A percentile compares a stretch with the other conserved stretches of the same genome.
Conservation (phyloP, 495 filamentous ascomycete genomes). For the Hamigera avellanea region DNA sequence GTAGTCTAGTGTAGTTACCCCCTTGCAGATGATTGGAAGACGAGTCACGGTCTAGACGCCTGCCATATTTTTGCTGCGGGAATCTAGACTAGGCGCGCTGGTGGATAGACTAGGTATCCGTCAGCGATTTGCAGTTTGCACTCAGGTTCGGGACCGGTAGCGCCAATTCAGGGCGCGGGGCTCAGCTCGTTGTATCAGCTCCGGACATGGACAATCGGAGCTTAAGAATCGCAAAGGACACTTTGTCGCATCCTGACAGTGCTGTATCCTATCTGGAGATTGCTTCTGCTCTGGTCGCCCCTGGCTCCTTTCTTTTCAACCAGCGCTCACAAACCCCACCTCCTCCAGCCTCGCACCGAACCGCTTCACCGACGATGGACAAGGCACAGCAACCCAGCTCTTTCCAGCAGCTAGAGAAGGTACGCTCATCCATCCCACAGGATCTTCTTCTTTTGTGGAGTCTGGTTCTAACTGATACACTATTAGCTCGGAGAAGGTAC, state of each 20-base stretch:
- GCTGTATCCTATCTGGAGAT: slow-evolving; percentile 15
- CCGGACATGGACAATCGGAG: slow-evolving; percentile 15
- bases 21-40: slow-evolving; percentile 1
- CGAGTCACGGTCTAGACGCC: neutral
- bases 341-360: neutral
- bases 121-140: no score
- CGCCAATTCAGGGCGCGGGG: no score
- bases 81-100: no score
- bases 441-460: neutral
- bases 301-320: slow-evolving; percentile 25
- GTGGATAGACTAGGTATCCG: no score
- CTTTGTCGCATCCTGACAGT: slow-evolving; percentile 1
- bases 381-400: slow-evolving; percentile 83
- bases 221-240: slow-evolving; percentile 4
- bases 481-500: slow-evolving; percentile 85
- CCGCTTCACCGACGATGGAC: slow-evolving; percentile 51
- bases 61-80: no score
- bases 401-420: slow-evolving; percentile 97
- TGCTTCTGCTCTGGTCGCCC: slow-evolving; percentile 25
- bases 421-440: slow-evolving; percentile 8
- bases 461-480: slow-evolving; percentile 8
- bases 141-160: no score
- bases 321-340: slow-evolving; percentile 7
- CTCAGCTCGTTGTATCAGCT: neutral
- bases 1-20: neutral